Conservation (phyloP, 371 early-diverging fungal genomes). For the Mucor sp. region DNA sequence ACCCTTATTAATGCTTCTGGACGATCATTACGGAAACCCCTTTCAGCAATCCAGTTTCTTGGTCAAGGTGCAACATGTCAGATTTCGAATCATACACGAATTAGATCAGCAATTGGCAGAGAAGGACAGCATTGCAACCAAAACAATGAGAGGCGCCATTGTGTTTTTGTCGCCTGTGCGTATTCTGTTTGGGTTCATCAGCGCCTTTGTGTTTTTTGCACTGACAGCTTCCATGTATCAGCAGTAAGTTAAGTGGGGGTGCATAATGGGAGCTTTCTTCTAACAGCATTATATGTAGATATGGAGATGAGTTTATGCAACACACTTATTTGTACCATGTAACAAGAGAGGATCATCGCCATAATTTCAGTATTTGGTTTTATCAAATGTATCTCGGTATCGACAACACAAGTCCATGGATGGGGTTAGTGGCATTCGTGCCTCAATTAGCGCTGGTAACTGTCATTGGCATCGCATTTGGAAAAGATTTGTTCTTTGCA, state of each 20-base stretch:
- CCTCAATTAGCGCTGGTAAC: slow-evolving; percentile 74
- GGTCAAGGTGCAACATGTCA: slow-evolving; percentile 26
- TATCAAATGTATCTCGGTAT: slow-evolving; percentile 87
- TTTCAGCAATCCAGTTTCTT: slow-evolving; percentile 27
- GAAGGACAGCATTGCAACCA: background rate
- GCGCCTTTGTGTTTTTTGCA: slow-evolving; percentile 70
- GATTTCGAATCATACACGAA: slow-evolving; percentile 17
- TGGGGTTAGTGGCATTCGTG: slow-evolving; percentile 68
- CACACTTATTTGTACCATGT: slow-evolving; percentile 95
- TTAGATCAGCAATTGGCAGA: slow-evolving; percentile 1
- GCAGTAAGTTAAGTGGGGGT: slow-evolving; percentile 36
- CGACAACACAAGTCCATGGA: slow-evolving; percentile 34
- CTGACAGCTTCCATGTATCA: slow-evolving; percentile 77
- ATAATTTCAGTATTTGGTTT: slow-evolving; percentile 97
- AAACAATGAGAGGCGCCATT: background rate
- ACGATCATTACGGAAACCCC: slow-evolving; percentile 49
- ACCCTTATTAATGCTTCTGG: slow-evolving; percentile 70
- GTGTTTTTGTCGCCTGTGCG: slow-evolving; percentile 58
- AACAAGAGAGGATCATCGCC: slow-evolving; percentile 95
- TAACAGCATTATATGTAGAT: slow-evolving; percentile 42
- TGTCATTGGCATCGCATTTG: slow-evolving; percentile 68
- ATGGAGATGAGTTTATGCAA: slow-evolving; percentile 85
- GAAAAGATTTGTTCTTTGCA: slow-evolving; percentile 84
- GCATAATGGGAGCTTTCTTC: no score
- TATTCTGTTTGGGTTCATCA: slow-evolving; percentile 70